Percentiles rank a stretch among this genome's conserved stretches.
These are phyloP conservation scores for Penicillium occitanis DNA, from an alignment of 2,329 filamentous ascomycete genomes.

Conservation along the genomic window DNA sequence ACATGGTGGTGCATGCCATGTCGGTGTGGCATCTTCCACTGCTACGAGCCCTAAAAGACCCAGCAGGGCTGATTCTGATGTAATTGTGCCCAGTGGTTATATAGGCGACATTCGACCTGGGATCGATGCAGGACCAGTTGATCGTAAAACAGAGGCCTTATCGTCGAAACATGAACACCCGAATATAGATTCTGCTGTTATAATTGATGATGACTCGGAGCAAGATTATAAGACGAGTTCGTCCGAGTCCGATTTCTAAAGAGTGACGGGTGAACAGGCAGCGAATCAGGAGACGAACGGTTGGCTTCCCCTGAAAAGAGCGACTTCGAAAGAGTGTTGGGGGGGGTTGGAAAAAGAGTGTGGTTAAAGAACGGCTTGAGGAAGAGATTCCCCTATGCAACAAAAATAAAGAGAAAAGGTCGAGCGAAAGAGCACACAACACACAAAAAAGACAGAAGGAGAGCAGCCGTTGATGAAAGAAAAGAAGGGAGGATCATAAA, in stretches of 20 bases:
- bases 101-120: neutral
- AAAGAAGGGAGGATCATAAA: neutral
- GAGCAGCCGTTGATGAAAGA: conserved; percentile 4
- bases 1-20: conserved; percentile 25
- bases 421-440: neutral
- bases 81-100: neutral
- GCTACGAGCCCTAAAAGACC: conserved; percentile 3
- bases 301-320: conserved; percentile 5
- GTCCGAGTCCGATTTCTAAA: neutral
- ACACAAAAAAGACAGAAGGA: neutral
- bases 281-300: neutral
- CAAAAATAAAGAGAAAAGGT: conserved; percentile 1
- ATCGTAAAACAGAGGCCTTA: neutral
- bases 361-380: conserved; percentile 18
- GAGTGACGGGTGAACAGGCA: conserved; percentile 1
- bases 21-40: conserved; percentile 28
- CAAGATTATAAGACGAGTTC: neutral
- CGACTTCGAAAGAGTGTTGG: neutral
- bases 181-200: neutral
- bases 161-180: neutral
- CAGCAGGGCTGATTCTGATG: conserved; percentile 3
- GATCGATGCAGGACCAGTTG: neutral
- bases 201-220: neutral
- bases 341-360: neutral
- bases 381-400: neutral